phyloP scores from a whole-genome alignment of 2,329 filamentous ascomycete species.

The Acephala macrosclerotiorum region DNA sequence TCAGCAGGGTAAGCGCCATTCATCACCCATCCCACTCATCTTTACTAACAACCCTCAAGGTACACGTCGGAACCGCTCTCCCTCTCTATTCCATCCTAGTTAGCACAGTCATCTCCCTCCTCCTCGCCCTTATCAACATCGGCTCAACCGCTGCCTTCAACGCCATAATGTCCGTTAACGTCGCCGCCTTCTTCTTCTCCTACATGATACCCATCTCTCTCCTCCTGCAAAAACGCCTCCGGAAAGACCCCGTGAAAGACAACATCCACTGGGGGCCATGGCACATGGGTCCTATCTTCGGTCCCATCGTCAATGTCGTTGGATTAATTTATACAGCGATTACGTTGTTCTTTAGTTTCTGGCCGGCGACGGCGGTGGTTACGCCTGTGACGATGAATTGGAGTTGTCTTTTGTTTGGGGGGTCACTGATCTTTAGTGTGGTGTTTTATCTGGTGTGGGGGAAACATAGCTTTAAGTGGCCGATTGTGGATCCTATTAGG shows the following conservation, averaged over 20 bases:
- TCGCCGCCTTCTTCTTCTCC: conserved; percentile 52
- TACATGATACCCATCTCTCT: conserved; percentile 51
- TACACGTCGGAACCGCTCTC: conserved; percentile 32
- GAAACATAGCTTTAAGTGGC: conserved; percentile 54
- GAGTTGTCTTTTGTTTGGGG: conserved; percentile 53
- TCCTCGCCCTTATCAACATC: conserved; percentile 51
- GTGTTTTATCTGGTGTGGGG: conserved; percentile 55
- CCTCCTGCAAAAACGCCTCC: conserved; percentile 50
- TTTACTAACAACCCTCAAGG: conserved; percentile 25
- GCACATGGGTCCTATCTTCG: conserved; percentile 34
- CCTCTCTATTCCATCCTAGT: conserved; percentile 35
- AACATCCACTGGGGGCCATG: conserved; percentile 35
- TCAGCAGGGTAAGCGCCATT: conserved; percentile 23
- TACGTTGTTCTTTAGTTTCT: conserved; percentile 59
- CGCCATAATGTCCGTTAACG: conserved; percentile 52
- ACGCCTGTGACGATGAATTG: conserved; percentile 54
- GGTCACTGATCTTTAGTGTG: conserved; percentile 52
- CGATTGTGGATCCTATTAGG: conserved; percentile 42
- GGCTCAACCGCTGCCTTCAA: conserved; percentile 52
- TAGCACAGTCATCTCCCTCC: conserved; percentile 43
- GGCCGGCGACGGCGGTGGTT: conserved; percentile 23
- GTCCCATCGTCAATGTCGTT: conserved; percentile 30
- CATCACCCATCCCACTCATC: not conserved
- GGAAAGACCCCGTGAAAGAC: conserved; percentile 33
- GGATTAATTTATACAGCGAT: conserved; percentile 39